Evolutionary conservation across 805 yeast genomes (phyloP).

Genomic region (Scheffersomyces amazonensis): DNA sequence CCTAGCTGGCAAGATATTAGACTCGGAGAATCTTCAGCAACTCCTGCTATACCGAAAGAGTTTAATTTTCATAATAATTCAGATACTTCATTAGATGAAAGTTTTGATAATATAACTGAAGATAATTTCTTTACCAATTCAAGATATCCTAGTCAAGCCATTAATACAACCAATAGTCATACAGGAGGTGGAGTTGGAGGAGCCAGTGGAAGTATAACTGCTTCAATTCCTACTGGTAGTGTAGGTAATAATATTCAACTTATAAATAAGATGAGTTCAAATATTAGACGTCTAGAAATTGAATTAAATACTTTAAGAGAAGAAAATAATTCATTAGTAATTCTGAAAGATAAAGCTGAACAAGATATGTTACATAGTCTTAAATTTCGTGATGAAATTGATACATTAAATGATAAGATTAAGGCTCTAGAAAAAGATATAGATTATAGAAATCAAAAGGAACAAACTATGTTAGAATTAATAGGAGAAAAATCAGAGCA

Average conservation of each 20-base stretch:
- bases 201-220: not conserved
- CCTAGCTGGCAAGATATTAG: constrained; percentile 23
- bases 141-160: not conserved
- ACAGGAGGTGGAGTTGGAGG: too few relatives aligned
- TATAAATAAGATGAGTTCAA: constrained; percentile 71
- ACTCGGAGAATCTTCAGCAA: constrained; percentile 48
- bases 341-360: constrained; percentile 65
- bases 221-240: constrained; percentile 9
- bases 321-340: constrained; percentile 50
- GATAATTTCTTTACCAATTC: not conserved
- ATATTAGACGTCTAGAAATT: constrained; percentile 74
- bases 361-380: constrained; percentile 56
- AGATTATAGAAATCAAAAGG: constrained; percentile 34
- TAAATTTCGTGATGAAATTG: constrained; percentile 24
- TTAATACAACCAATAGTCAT: not conserved
- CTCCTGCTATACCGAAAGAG: constrained; percentile 28
- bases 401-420: constrained; percentile 24
- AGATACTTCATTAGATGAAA: not conserved
- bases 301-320: constrained; percentile 67
- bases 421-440: constrained; percentile 24
- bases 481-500: constrained; percentile 86
- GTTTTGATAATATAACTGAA: constrained; percentile 1
- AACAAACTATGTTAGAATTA: constrained; percentile 60
- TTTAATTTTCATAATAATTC: constrained; percentile 1
- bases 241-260: constrained; percentile 49